Evolutionary conservation across 805 yeast species (phyloP), one percentile per base, ranked within the genome.

Genomic region (Komagataella mondaviorum): DNA sequence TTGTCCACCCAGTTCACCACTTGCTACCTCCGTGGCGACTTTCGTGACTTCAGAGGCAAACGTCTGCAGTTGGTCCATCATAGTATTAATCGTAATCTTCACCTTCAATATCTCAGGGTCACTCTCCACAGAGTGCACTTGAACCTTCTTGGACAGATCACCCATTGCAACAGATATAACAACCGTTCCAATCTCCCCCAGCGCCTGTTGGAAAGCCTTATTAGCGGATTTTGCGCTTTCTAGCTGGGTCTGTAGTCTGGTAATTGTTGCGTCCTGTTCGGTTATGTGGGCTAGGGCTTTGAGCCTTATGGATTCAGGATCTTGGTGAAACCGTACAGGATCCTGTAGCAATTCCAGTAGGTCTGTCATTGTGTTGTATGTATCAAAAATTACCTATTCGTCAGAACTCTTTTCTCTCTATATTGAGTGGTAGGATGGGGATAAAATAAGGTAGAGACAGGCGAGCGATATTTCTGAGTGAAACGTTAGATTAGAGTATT

Each of bases 81-180:
- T 88, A 20, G 86, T 78, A 65, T 88, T 88, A 60, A 88, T 85
- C 6, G 93, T 83, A 52, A 80, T 78, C 63, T 88, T 87, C 60
- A 87, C 88, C 61, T 82, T 83, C 53, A 81, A 72, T 55, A 87
- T 85, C 62, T 85, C 91, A 1, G 93, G 88, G 63, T 85, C 89
- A 52, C 77, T 72, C 62, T 85, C 90, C 46, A 77, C 80, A 23
- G 78, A 73, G 62, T 83, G 88, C 52, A 85, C 77, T 53, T 77
- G 81, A 23, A 87, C 95, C 61, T 86, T 86, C 59, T 86, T 86
- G 30, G 88, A 79, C 58, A 88, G 71, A 61, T 88, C 95, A 49
- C 96, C 96, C 77, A 81, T 83, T 17, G 95, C 93, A 22, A 88
- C 96, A 14, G 91, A 86, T 45, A 85, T 83, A 18, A 88, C 90